Percentiles rank a stretch among this genome's conserved stretches.
These are phyloP conservation scores for Dioscorea alata DNA, from an alignment of 106 monocot genomes.

Conservation along the genomic window DNA sequence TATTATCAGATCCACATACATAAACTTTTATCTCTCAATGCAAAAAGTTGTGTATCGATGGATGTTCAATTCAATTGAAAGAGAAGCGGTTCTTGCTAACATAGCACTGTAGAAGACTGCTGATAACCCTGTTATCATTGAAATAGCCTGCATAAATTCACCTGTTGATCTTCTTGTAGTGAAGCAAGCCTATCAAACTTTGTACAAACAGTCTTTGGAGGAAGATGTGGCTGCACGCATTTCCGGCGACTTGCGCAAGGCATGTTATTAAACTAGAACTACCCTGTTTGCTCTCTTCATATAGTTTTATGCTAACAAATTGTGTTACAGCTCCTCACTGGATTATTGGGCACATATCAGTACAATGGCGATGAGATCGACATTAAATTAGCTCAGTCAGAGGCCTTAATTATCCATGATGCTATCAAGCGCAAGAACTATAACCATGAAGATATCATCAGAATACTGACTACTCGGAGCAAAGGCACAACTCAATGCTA, in stretches of 20 bases:
- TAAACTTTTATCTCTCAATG: no score
- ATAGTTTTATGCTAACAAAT: background rate
- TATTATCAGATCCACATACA: no score
- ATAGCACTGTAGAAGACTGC: conserved; percentile 38
- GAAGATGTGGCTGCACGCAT: conserved; percentile 56
- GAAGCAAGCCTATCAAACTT: conserved; percentile 51
- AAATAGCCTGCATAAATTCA: conserved; percentile 47
- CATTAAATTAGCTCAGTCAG: conserved; percentile 41
- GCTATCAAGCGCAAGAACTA: conserved; percentile 39
- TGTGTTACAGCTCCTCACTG: conserved; percentile 57
- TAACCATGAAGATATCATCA: conserved; percentile 53
- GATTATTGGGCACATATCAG: conserved; percentile 56
- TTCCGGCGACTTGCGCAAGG: conserved; percentile 40
- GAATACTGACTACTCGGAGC: conserved; percentile 86
- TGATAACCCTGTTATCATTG: conserved; percentile 49
- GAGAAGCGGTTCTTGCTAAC: conserved; percentile 63
- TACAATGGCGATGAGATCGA: conserved; percentile 62
- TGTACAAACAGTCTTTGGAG: conserved; percentile 49
- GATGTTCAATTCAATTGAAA: conserved; percentile 65
- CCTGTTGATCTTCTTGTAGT: conserved; percentile 43
- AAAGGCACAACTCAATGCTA: conserved; percentile 79
- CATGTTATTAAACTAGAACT: background rate
- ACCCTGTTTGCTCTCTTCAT: background rate
- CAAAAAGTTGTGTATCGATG: conserved; percentile 90
- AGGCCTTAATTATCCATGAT: conserved; percentile 58